phyloP scores from a whole-genome alignment of 75 land plant species.

The Gnetum montanum region DNA sequence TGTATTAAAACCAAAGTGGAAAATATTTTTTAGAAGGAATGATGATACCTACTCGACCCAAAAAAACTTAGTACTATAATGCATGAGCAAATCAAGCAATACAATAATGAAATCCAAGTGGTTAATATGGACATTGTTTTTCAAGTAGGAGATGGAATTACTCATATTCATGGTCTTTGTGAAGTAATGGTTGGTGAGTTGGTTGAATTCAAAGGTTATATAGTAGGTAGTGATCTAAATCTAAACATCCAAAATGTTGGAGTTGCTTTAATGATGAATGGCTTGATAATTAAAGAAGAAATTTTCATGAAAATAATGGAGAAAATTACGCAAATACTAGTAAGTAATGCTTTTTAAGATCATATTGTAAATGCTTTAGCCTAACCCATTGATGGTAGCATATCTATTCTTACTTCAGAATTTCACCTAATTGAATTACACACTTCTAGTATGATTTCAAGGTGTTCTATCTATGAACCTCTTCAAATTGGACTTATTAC shows the following conservation, averaged over 20 bases:
- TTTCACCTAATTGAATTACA: neutral
- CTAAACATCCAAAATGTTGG: neutral
- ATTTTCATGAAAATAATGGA: neutral
- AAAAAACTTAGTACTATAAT: no score
- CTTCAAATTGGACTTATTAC: slow-evolving; percentile 16
- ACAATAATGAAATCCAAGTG: neutral
- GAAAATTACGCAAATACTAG: neutral
- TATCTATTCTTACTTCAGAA: no score
- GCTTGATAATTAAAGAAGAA: neutral
- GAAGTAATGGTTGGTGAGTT: slow-evolving; percentile 9
- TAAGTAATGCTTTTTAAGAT: neutral
- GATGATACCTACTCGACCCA: no score
- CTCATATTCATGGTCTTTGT: slow-evolving; percentile 14
- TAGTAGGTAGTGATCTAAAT: slow-evolving; percentile 3
- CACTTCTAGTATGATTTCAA: slow-evolving; percentile 6
- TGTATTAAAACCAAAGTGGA: no score
- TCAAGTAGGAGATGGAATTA: slow-evolving; percentile 17
- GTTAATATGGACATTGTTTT: slow-evolving; percentile 12
- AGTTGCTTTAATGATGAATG: neutral
- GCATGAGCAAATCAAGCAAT: neutral
- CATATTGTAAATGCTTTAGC: neutral
- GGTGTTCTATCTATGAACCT: slow-evolving; percentile 14
- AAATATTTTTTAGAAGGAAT: no score
- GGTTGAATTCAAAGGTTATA: neutral
- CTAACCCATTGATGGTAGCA: neutral